Base-by-base conservation (phyloP, 2,329 filamentous ascomycete genomes). In the Apiospora arundinis region DNA sequence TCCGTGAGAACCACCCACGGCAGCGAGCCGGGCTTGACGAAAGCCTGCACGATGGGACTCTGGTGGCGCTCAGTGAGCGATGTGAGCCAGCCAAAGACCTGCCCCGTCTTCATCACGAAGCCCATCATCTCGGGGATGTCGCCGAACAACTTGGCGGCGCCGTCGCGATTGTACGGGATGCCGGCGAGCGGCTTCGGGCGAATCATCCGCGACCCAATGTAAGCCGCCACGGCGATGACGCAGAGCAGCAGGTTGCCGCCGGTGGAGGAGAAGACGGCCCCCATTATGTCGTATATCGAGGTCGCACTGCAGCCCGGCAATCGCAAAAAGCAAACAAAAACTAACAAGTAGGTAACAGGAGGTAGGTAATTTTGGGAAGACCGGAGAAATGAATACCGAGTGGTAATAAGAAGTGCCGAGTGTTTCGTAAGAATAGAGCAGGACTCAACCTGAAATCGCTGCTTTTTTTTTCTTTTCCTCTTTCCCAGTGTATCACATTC, bases 1-100 rank as follows among this genome's bases (percentile, higher is more conserved):
- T 86, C 85, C 25, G 80, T 78, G 4, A 88, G 73, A 4, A 88
- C 70, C 0, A 88, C 78, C 75, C 80, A 82, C 2, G 86, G 87
- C 40, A 78, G 78, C 0, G 48, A 9, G 23, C 74, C 73, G 0
- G 86, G 85, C 8, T 78, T 77, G 69, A 86, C 75, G 75, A 88
- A 88, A 7, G 84, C 77, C 74, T 89, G 87, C 7, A 83, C 76
- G 71, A 88, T 80, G 0, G 85, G 83, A 14, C 81, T 81, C 7
- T 82, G 73, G 66, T 82, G 79, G 12, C 77, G 77, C 25, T 71
- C 71, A 3, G 76, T 78, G 16, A 81, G 73, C n/a, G 78, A 78
- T 11, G 77, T 80, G 68, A 77, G 74, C 77, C 72, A 80, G 73
- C 70, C 76, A 79, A 69, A 67, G 70, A 25, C 45, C n/a, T 7